These are phyloP conservation scores for Halenospora varia DNA, from an alignment of 495 filamentous ascomycete genomes.

Conservation along the genomic window DNA sequence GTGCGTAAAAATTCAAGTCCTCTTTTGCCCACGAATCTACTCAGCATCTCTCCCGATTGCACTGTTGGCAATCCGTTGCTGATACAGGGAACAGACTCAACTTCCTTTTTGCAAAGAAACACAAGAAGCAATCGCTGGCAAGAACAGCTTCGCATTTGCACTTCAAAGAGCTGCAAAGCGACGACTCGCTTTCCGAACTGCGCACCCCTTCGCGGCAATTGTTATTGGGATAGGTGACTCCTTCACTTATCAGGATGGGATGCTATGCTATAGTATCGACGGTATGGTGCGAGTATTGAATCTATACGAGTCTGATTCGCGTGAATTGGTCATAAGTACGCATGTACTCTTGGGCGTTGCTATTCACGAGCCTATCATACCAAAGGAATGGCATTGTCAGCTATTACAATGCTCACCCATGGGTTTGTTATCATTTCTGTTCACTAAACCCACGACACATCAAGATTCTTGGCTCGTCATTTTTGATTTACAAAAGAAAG, in stretches of 20 bases:
- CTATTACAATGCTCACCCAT: neutral
- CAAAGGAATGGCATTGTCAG: neutral
- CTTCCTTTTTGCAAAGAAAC: neutral
- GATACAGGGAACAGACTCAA: neutral
- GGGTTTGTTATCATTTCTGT: neutral
- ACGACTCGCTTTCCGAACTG: neutral
- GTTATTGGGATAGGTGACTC: neutral
- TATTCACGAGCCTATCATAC: neutral
- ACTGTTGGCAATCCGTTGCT: neutral
- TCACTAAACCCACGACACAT: neutral
- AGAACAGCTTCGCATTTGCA: neutral
- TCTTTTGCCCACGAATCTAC: too few species aligned
- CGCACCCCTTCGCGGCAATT: neutral
- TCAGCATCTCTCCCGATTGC: neutral
- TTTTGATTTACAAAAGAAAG: neutral
- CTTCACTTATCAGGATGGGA: neutral
- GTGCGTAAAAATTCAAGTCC: neutral
- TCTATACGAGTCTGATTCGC: neutral
- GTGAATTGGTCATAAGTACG: neutral
- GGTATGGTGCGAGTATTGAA: neutral
- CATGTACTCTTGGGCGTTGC: neutral
- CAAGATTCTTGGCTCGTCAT: neutral
- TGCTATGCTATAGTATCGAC: neutral
- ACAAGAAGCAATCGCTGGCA: neutral
- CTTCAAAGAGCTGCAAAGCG: neutral